Conservation (phyloP, 2,329 filamentous ascomycete species). For the Paecilomyces sp. region DNA sequence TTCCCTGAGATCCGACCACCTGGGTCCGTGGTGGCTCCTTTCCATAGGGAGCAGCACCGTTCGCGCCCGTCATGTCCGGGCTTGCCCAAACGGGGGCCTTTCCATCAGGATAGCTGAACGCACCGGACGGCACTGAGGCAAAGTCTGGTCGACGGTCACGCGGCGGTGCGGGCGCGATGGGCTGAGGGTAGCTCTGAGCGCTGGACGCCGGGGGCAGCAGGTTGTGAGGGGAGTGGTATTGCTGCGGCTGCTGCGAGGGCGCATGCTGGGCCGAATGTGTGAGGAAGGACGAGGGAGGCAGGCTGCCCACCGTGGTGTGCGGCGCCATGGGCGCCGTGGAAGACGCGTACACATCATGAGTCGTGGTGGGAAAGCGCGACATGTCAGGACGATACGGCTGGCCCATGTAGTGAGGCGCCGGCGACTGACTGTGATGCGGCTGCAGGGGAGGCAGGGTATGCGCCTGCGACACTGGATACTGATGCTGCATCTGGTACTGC, state of each 20-base stretch:
- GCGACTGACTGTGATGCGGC: slow-evolving; percentile 38
- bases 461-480: slow-evolving; percentile 36
- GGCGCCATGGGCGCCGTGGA: slow-evolving; percentile 36
- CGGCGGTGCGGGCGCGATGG: slow-evolving; percentile 65
- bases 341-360: slow-evolving; percentile 36
- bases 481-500: slow-evolving; percentile 40
- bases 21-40: slow-evolving; percentile 56
- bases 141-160: slow-evolving; percentile 45
- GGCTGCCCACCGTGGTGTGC: slow-evolving; percentile 33
- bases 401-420: slow-evolving; percentile 34
- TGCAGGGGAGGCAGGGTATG: slow-evolving; percentile 41
- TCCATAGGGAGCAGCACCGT: slow-evolving; percentile 30
- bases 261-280: slow-evolving; percentile 32
- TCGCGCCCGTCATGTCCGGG: slow-evolving; percentile 32
- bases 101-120: slow-evolving; percentile 52
- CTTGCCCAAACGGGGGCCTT: slow-evolving; percentile 47
- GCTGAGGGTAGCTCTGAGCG: slow-evolving; percentile 64
- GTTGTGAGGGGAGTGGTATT: slow-evolving; percentile 31
- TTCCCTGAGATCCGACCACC: slow-evolving; percentile 89
- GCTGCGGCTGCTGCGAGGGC: slow-evolving; percentile 31
- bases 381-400: slow-evolving; percentile 37
- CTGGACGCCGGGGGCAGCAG: slow-evolving; percentile 63
- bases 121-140: slow-evolving; percentile 65
- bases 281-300: slow-evolving; percentile 36
- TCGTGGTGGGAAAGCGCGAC: slow-evolving; percentile 35